Base-by-base conservation (phyloP, 257 asterid species). In the Solanum sparsipilum region DNA sequence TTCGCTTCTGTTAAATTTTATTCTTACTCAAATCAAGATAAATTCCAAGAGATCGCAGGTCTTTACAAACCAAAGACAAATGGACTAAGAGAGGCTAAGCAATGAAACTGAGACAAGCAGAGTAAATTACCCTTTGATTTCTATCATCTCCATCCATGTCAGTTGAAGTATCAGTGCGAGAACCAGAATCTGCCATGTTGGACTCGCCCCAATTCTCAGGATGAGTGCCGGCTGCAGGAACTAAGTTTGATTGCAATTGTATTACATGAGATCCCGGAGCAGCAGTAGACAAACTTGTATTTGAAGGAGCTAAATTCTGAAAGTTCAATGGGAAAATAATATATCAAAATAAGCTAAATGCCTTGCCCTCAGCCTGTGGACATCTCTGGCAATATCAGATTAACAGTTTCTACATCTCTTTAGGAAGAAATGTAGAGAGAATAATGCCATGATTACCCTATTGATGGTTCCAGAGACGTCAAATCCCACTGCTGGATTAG, bases 181-280 rank as follows among this genome's bases (percentile, higher is more conserved):
- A 94, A 91, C 96, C 91, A 86, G 96, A 92, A 86, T 94, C 96
- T 60, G 95, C 97, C 96, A 93, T 91, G 94, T 94, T 97, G n/a
- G 98, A 94, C 88, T 96, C 98, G 23, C 94, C 98, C 98, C 98
- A 97, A 86, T 92, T 95, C 90, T 96, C 98, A 88, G 89, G 93
- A 87, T 91, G 95, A 83, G 90, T 91, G 83, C 92, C 93, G 9
- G 93, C 83, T 25, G 87, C 72, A 36, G 95, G 89, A 88, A 86
- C 92, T 32, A 86, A 87, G 89, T 89, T 92, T 9, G 76, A 87
- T 82, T 85, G 94, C 90, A 91, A 86, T 82, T 90, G 94, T 65
- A 87, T 35, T 41, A 92, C 76, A 87, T 93, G 97, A 89, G 95
- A 88, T 85, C 92, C 92, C 39, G 89, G 86, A 58, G 88, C 84